Base-by-base conservation (phyloP, 257 asterid genomes). In the Euphrasia confusa region DNA sequence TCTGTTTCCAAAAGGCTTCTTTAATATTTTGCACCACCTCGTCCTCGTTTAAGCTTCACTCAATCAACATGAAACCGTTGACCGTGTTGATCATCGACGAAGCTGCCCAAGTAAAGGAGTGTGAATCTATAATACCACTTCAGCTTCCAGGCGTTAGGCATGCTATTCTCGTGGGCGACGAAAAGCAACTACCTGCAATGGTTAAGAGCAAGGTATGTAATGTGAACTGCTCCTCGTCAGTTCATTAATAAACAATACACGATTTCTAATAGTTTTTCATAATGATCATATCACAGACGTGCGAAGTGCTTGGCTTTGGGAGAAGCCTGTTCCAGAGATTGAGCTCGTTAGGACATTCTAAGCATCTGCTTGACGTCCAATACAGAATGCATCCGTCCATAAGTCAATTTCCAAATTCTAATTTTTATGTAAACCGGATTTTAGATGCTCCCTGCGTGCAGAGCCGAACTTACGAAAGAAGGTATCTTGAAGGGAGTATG, bases 341-440 rank as follows among this genome's bases (percentile, higher is more conserved):
- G 69, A 76, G 84, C 62, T 68, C 68, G 2, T 40, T 84, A 33
- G 84, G 81, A 14, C 79, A 78, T 65, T 61, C 71, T 14, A 84
- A 76, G 80, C 81, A 76, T 54, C 68, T 82, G 57, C 84, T 84
- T 59, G 61, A 77, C 44, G 28, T 76, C 39, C 89, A 82, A 42
- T 84, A 84, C 67, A 70, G 93, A 37, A 84, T 84, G 86, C 92
- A 83, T 68, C 89, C 89, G 27, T 67, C 68, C 2, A 79, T 82
- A 13, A 79, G 89, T 44, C 44, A 6, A 30, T 82, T 83, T 37
- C 89, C 89, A 10, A 84, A 80, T 76, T 40, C 68, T 6, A 71
- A 58, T 2, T 79, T 84, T 67, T 84, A 84, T 47, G 21, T 0
- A 18, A 68, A 74, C 28, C 78, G 63, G 71, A 76, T 84, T 18